Conservation (phyloP, 306 rosid species). For the Cicer cuneatum region DNA sequence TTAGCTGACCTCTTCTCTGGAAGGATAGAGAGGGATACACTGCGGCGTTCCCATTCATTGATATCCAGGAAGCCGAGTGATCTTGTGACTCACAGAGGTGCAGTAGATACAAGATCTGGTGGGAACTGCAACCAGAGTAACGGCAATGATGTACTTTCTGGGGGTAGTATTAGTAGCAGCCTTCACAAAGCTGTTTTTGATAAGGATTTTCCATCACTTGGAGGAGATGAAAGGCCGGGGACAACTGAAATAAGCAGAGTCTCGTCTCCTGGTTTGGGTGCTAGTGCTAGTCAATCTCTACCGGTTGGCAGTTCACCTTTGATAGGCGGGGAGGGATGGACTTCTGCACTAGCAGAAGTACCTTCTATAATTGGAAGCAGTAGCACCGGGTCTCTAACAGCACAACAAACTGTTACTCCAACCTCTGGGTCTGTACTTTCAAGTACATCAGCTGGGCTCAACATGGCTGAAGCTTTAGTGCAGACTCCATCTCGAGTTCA, state of each 20-base stretch:
- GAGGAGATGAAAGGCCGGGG: slow-evolving; percentile 84
- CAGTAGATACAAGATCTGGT: slow-evolving; percentile 60
- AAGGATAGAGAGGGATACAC: slow-evolving; percentile 80
- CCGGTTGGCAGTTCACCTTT: slow-evolving; percentile 79
- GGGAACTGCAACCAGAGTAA: slow-evolving; percentile 57
- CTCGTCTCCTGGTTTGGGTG: slow-evolving; percentile 81
- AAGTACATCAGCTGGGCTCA: slow-evolving; percentile 72
- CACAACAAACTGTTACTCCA: slow-evolving; percentile 62
- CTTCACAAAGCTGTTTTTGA: slow-evolving; percentile 84
- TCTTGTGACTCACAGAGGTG: slow-evolving; percentile 54
- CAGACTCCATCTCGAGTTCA: slow-evolving; percentile 86
- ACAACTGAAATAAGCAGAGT: slow-evolving; percentile 78
- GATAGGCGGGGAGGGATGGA: slow-evolving; percentile 97
- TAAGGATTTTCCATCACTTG: slow-evolving; percentile 95
- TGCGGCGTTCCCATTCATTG: slow-evolving; percentile 87
- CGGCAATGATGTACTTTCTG: slow-evolving; percentile 70
- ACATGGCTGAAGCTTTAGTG: slow-evolving; percentile 97
- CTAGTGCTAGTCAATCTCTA: slow-evolving; percentile 74
- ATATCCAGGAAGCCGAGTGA: slow-evolving; percentile 82
- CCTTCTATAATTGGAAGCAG: slow-evolving; percentile 74
- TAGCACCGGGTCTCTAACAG: slow-evolving; percentile 62
- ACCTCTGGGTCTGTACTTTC: slow-evolving; percentile 57
- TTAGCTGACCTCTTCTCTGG: slow-evolving; percentile 62
- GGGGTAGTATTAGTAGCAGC: slow-evolving; percentile 57
- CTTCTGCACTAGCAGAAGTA: slow-evolving; percentile 91